Conservation (phyloP, 2,329 filamentous ascomycete species). For the Fusarium sp. region DNA sequence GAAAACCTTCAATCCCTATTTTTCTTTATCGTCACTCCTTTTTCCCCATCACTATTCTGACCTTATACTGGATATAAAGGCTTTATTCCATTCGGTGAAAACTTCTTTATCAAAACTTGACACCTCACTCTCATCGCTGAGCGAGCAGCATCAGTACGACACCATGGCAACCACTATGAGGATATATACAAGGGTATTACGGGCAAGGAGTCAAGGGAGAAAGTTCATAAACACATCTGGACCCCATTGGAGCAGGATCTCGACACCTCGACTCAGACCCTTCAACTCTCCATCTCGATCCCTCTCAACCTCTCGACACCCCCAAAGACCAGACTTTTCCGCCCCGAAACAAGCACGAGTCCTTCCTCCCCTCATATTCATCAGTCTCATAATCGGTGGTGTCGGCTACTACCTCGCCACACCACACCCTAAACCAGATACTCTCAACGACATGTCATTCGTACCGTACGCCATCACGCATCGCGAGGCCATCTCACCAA, state of each 20-base stretch:
- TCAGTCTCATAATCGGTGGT: constrained; percentile 37
- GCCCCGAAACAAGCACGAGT: constrained; percentile 50
- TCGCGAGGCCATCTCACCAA: constrained; percentile 72
- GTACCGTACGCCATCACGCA: constrained; percentile 72
- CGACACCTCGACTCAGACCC: neutral
- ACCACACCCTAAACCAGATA: constrained; percentile 36
- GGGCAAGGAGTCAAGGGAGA: neutral
- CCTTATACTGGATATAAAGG: neutral
- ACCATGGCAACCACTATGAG: constrained; percentile 8
- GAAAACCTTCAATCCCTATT: neutral
- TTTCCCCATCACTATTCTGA: neutral
- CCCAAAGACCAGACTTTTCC: constrained; percentile 53
- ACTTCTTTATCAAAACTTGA: neutral
- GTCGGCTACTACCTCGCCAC: constrained; percentile 42
- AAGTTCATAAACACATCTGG: neutral
- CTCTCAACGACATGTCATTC: constrained; percentile 70
- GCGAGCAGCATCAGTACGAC: neutral
- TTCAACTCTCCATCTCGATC: neutral
- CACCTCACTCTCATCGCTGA: neutral
- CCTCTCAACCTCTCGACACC: neutral
- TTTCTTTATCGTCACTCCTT: neutral
- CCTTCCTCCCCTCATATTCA: constrained; percentile 36
- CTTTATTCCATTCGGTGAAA: too few relatives aligned
- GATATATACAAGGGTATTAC: constrained; percentile 1
- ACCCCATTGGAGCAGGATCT: neutral